Evolutionary conservation across 2,329 filamentous ascomycete genomes (phyloP), one percentile per base, ranked within the genome.

Genomic region (Erysiphe pulchra): DNA sequence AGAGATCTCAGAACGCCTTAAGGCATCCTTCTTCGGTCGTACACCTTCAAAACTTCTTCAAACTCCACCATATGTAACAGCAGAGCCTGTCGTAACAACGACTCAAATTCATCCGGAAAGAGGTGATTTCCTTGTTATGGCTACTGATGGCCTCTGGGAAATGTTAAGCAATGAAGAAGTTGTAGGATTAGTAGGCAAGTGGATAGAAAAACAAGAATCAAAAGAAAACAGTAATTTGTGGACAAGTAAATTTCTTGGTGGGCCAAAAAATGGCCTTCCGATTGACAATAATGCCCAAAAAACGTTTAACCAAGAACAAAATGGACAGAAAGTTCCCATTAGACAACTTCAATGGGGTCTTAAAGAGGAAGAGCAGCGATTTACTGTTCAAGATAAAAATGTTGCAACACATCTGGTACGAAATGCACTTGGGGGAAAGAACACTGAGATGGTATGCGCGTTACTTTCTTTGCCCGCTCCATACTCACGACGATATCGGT

Each of bases 81-180:
- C 90, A 1, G 92, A 98, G 62, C 90, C 90, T 2, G 71, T 95
- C 18, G 74, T 98, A 45, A 95, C 87, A 0, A 93, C 85, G 1
- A 95, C 87, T 41, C 80, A 90, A 60, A 78, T 98, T 45, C 70
- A 87, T 54, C 90, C 90, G 1, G 74, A 83, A 46, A 82, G 82
- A 50, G 86, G 87, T 41, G 90, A 98, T 59, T 98, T 98, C 55
- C 69, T 98, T 12, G 87, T 98, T 50, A 77, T 98, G 68, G 90
- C 90, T 18, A 94, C 90, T 0, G 90, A 98, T 58, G 90, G 90
- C 4, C 69, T 98, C 0, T 98, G 90, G 90, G 90, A 98, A 63
- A 95, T 95, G 90, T 69, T 98, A 50, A 94, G 84, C 42, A 98
- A 95, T 56, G 90, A 98, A 59, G 90, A 98, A 65, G 90, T 94